Conservation (phyloP, 495 filamentous ascomycete species). For the Pyrenopolyporus hunteri region DNA sequence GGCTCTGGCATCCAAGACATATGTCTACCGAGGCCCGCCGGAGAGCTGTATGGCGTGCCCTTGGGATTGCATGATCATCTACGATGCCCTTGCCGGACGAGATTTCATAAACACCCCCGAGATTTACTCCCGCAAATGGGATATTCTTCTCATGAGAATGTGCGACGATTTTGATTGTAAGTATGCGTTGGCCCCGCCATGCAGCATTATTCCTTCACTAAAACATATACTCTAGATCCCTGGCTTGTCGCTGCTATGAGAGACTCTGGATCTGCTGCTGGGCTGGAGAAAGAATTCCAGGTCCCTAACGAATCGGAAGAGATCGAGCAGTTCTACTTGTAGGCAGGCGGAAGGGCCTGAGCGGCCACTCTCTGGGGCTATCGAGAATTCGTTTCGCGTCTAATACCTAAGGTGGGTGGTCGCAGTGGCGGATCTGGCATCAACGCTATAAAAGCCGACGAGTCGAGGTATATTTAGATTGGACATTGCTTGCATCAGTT, state of each 20-base stretch:
- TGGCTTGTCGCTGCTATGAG: constrained; percentile 9
- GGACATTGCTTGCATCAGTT: not conserved
- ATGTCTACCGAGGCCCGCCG: not conserved
- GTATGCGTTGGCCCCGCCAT: not conserved
- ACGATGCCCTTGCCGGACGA: not conserved
- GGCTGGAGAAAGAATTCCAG: no score
- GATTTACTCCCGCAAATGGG: constrained; percentile 6
- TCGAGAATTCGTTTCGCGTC: no score
- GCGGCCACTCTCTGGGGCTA: no score
- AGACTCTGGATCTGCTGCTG: not conserved
- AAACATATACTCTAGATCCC: constrained; percentile 3
- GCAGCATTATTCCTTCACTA: not conserved
- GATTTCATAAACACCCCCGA: not conserved
- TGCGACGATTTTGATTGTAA: not conserved
- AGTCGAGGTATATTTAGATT: no score
- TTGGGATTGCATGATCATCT: constrained; percentile 11
- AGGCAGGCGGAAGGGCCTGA: no score
- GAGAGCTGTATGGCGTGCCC: not conserved
- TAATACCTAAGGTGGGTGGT: no score
- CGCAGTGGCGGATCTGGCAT: no score
- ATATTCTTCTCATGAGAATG: constrained; percentile 12
- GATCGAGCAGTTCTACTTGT: no score
- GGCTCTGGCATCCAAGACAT: not conserved
- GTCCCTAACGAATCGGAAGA: no score
- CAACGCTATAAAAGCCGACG: no score